Evolutionary conservation across 768 basidiomycete genomes (phyloP).

Genomic region (Gautieria morchelliformis): DNA sequence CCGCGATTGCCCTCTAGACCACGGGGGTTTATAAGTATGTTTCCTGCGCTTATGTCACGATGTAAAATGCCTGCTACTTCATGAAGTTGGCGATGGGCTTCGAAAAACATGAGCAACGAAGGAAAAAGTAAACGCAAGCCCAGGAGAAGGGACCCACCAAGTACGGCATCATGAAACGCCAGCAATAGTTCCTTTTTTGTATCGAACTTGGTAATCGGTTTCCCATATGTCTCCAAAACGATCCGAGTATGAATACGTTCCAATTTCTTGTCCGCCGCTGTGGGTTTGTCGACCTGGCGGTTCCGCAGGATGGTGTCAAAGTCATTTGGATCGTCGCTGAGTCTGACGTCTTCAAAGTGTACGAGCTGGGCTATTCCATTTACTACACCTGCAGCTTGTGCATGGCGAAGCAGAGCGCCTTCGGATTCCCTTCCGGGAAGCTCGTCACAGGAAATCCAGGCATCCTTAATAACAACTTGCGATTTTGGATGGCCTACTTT

Average conservation of each 20-base stretch:
- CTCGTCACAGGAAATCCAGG: not conserved
- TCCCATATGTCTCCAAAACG: not conserved
- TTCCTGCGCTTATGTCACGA: not conserved
- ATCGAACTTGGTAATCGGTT: not conserved
- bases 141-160: not conserved
- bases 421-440: not conserved
- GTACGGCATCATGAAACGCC: not conserved
- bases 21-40: not conserved
- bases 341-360: not conserved
- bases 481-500: not conserved
- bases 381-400: not conserved
- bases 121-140: not conserved
- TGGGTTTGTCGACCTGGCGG: not conserved
- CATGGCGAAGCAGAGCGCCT: not conserved
- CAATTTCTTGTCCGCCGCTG: not conserved
- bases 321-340: not conserved
- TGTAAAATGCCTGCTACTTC: not conserved
- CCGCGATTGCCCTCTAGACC: not conserved
- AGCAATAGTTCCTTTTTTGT: not conserved
- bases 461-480: not conserved
- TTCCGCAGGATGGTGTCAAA: not conserved
- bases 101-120: not conserved
- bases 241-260: not conserved
- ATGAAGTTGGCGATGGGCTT: not conserved
- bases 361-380: not conserved